Conservation (phyloP, 805 yeast genomes). For the Teunomyces cretensis region DNA sequence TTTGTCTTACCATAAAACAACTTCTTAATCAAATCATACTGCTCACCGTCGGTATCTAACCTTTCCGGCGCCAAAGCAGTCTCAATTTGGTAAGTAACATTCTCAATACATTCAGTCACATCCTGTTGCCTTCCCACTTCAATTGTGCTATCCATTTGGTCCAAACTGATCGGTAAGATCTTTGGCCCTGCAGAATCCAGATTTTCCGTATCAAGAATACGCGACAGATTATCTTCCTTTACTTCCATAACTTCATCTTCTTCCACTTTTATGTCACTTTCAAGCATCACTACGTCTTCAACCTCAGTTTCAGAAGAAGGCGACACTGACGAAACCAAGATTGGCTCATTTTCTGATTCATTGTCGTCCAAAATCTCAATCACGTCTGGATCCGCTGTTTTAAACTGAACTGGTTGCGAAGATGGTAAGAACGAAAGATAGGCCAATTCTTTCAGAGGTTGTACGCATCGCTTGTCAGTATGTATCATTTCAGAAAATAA, state of each 20-base stretch:
- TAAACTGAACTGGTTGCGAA: constrained; percentile 63
- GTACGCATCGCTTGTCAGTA: constrained; percentile 61
- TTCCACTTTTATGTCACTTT: constrained; percentile 5
- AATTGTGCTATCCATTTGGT: constrained; percentile 70
- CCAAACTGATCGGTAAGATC: constrained; percentile 45
- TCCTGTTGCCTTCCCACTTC: constrained; percentile 93
- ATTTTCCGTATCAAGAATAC: background rate
- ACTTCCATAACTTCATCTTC: background rate
- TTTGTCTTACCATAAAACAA: constrained; percentile 84
- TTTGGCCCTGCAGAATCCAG: constrained; percentile 8
- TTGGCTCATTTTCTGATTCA: constrained; percentile 4
- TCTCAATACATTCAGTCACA: constrained; percentile 95
- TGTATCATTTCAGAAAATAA: constrained; percentile 71
- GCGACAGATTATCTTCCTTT: background rate
- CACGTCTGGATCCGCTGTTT: constrained; percentile 17
- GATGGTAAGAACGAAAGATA: constrained; percentile 81
- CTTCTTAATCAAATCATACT: constrained; percentile 73
- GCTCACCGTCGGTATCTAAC: constrained; percentile 74
- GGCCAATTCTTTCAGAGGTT: constrained; percentile 82
- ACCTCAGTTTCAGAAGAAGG: constrained; percentile 8
- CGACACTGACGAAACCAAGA: background rate
- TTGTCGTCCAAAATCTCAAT: constrained; percentile 10
- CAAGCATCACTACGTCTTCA: constrained; percentile 5
- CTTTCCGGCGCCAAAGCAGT: constrained; percentile 73
- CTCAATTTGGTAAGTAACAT: constrained; percentile 87